Evolutionary conservation across 352 stramenopile genomes (phyloP).

Genomic region (Pythium vanterpoolii): DNA sequence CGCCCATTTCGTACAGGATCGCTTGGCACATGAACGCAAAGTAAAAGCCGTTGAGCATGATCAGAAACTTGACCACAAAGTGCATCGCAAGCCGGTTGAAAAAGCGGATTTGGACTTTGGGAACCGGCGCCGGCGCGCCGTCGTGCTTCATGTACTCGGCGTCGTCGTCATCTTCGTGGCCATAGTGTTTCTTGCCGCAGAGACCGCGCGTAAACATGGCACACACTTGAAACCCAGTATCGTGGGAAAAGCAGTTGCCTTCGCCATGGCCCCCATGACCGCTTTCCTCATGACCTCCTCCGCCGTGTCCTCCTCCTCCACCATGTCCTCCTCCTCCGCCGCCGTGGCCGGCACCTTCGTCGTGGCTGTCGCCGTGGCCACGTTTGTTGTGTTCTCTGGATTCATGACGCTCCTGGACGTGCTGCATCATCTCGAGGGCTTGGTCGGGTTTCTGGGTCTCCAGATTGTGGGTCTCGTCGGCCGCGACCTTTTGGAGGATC

Average conservation of each 20-base stretch:
- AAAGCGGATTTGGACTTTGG: constrained; percentile 21
- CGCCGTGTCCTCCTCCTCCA: background rate
- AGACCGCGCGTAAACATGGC: constrained; percentile 13
- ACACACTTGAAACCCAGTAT: constrained; percentile 18
- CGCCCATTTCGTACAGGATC: constrained; percentile 17
- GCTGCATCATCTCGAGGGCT: constrained; percentile 19
- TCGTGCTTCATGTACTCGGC: background rate
- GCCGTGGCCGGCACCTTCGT: background rate
- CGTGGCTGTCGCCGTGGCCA: background rate
- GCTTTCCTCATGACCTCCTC: background rate
- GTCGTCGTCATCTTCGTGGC: constrained; percentile 9
- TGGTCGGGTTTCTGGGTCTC: constrained; percentile 9
- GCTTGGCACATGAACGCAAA: constrained; percentile 20
- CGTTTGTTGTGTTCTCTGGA: constrained; percentile 4
- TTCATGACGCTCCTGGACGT: constrained; percentile 18
- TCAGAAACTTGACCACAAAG: constrained; percentile 19
- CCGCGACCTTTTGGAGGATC: constrained; percentile 14
- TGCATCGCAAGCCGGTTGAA: constrained; percentile 19
- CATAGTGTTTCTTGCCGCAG: constrained; percentile 11
- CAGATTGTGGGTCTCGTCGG: constrained; percentile 13
- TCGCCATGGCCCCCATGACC: constrained; percentile 7
- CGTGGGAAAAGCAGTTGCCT: constrained; percentile 16
- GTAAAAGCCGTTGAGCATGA: constrained; percentile 24
- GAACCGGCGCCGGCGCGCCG: constrained; percentile 1
- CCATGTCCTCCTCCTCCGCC: background rate